A percentile compares a stretch with the other conserved stretches of the same genome.
phyloP scores from a whole-genome alignment of 495 filamentous ascomycete genomes.

The Echria macrotheca region DNA sequence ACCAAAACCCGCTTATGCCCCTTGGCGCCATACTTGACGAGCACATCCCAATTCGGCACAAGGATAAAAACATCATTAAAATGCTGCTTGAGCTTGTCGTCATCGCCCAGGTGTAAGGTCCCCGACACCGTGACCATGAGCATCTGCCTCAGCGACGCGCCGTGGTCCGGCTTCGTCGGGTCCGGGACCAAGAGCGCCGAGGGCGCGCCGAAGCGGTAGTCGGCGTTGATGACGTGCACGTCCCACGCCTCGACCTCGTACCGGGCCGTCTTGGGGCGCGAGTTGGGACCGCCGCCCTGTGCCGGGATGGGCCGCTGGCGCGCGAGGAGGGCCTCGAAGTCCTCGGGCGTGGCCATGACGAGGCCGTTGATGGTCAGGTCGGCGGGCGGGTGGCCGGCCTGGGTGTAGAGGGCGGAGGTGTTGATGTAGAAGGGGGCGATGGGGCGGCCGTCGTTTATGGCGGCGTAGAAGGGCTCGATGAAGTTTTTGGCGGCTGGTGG shows the following conservation, averaged over 20 bases:
- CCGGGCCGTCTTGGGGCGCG: slow-evolving; percentile 8
- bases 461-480: slow-evolving; percentile 37
- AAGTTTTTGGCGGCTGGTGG: slow-evolving; percentile 35
- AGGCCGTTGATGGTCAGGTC: slow-evolving; percentile 45
- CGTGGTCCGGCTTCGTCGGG: background rate
- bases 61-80: slow-evolving; percentile 75
- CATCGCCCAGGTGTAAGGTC: slow-evolving; percentile 36
- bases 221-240: slow-evolving; percentile 66
- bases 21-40: slow-evolving; percentile 27
- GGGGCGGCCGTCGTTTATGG: slow-evolving; percentile 29
- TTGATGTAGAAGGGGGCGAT: slow-evolving; percentile 34
- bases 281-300: background rate
- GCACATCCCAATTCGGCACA: slow-evolving; percentile 64
- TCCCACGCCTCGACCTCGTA: slow-evolving; percentile 65
- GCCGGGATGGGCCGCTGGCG: slow-evolving; percentile 24
- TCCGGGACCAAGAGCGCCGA: slow-evolving; percentile 18
- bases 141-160: slow-evolving; percentile 54
- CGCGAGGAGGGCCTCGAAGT: slow-evolving; percentile 35
- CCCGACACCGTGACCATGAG: slow-evolving; percentile 64
- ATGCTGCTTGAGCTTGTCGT: slow-evolving; percentile 47
- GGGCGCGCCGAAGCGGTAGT: slow-evolving; percentile 44
- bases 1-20: slow-evolving; percentile 58
- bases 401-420: slow-evolving; percentile 27
- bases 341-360: slow-evolving; percentile 27
- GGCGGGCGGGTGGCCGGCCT: slow-evolving; percentile 27